phyloP scores from a whole-genome alignment of 768 basidiomycete species.

The Tricholoma matsutake region DNA sequence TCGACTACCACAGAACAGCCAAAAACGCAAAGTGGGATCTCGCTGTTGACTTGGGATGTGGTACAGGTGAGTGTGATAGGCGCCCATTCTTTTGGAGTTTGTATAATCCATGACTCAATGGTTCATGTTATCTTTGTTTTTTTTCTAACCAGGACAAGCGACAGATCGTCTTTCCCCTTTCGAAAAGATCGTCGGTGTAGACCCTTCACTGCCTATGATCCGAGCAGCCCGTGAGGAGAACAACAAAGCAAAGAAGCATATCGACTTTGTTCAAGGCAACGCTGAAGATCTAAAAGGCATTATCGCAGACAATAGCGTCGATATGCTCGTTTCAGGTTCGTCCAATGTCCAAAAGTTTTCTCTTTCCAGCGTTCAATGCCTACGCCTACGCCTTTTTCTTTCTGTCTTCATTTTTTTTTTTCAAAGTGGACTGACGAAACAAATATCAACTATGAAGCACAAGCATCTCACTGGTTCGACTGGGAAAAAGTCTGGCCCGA shows the following conservation, averaged over 20 bases:
- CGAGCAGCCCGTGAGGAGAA: conserved; percentile 38
- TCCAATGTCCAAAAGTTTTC: no score
- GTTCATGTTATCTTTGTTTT: neutral
- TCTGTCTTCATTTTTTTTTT: neutral
- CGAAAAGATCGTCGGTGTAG: conserved; percentile 62
- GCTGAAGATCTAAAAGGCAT: conserved; percentile 57
- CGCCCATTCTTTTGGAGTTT: no score
- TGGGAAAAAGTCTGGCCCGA: conserved; percentile 72
- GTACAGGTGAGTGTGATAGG: conserved; percentile 76
- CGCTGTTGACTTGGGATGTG: conserved; percentile 79
- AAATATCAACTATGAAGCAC: conserved; percentile 49
- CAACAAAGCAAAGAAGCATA: conserved; percentile 11
- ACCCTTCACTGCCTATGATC: conserved; percentile 75
- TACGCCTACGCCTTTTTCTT: neutral
- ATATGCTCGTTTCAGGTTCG: conserved; percentile 62
- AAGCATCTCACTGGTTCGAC: conserved; percentile 83
- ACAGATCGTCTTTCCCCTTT: conserved; percentile 58
- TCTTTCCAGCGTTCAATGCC: no score
- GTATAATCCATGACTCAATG: no score
- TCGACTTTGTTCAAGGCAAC: conserved; percentile 31
- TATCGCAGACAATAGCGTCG: conserved; percentile 45
- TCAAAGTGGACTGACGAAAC: neutral
- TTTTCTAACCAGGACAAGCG: conserved; percentile 62
- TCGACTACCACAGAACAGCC: conserved; percentile 47
- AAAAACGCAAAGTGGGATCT: conserved; percentile 41